Conservation (phyloP, 495 filamentous ascomycete genomes). For the Daldinia decipiens region DNA sequence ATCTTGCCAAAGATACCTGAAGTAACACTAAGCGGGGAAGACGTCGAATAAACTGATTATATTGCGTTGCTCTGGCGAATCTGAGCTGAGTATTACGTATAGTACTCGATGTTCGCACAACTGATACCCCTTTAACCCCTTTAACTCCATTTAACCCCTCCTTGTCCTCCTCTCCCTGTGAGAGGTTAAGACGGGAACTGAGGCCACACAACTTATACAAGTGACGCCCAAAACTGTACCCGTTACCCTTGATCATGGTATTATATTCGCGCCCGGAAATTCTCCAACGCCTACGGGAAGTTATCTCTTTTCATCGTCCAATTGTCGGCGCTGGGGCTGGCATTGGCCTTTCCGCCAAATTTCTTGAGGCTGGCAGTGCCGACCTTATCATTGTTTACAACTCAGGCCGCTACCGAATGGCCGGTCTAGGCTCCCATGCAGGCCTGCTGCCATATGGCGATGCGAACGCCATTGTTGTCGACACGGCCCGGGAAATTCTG, state of each 20-base stretch:
- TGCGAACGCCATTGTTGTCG: slow-evolving; percentile 73
- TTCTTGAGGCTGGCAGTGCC: slow-evolving; percentile 70
- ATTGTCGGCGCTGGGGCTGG: slow-evolving; percentile 76
- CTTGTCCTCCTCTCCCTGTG: background rate
- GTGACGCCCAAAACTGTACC: background rate
- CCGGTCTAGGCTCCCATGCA: slow-evolving; percentile 73
- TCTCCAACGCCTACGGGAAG: slow-evolving; percentile 62
- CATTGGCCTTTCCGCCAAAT: slow-evolving; percentile 78
- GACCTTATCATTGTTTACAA: slow-evolving; percentile 80
- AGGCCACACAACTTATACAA: background rate
- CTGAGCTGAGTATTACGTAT: background rate
- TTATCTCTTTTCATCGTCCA: slow-evolving; percentile 62
- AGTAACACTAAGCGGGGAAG: background rate
- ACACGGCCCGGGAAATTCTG: slow-evolving; percentile 72
- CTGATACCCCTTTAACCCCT: too few relatives aligned
- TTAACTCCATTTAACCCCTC: background rate
- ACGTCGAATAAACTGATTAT: background rate
- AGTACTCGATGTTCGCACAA: background rate
- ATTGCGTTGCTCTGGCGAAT: background rate
- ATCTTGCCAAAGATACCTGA: too few relatives aligned
- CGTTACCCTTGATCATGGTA: slow-evolving; percentile 37
- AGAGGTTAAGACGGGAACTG: too few relatives aligned
- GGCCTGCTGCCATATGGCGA: slow-evolving; percentile 78
- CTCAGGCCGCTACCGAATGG: slow-evolving; percentile 78
- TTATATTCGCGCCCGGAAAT: slow-evolving; percentile 64